Evolutionary conservation across 139 green algal genomes (phyloP).

Genomic region (Chlamydomonas incerta): DNA sequence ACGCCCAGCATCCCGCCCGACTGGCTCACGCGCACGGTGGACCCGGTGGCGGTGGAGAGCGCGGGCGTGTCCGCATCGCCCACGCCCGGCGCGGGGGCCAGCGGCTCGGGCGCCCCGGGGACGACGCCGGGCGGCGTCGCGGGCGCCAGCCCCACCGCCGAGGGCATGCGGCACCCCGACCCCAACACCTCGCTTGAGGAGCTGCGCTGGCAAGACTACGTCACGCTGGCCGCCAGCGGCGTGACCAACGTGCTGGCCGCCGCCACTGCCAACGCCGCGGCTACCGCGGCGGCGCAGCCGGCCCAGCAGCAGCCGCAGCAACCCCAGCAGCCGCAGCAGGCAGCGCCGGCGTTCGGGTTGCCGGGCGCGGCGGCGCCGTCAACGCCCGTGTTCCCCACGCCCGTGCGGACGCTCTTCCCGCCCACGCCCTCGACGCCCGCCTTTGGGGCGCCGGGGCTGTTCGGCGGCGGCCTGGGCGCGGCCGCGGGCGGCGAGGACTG

Average conservation of each 20-base stretch:
- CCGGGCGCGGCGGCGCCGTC: background rate
- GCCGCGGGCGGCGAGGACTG: background rate
- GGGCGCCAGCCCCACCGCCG: background rate
- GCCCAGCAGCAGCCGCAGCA: no score
- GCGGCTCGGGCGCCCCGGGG: background rate
- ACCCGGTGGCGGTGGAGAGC: background rate
- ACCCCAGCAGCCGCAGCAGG: no score
- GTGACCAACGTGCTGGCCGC: no score
- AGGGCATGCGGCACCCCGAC: background rate
- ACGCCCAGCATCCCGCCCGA: background rate
- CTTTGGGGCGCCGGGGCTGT: background rate
- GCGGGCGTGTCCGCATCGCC: no score
- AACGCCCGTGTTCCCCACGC: slow-evolving; percentile 16
- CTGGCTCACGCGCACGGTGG: background rate
- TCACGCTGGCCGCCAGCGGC: background rate
- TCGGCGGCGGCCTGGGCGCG: background rate
- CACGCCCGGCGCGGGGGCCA: no score
- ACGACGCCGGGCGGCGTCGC: background rate
- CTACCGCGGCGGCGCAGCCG: no score
- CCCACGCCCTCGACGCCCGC: background rate
- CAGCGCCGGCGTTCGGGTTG: no score
- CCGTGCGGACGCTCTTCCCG: slow-evolving; percentile 15
- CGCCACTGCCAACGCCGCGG: background rate
- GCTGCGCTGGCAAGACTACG: background rate
- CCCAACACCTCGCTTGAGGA: background rate